phyloP scores from a whole-genome alignment of 2,329 filamentous ascomycete genomes.

The Aspergillus ruber region DNA sequence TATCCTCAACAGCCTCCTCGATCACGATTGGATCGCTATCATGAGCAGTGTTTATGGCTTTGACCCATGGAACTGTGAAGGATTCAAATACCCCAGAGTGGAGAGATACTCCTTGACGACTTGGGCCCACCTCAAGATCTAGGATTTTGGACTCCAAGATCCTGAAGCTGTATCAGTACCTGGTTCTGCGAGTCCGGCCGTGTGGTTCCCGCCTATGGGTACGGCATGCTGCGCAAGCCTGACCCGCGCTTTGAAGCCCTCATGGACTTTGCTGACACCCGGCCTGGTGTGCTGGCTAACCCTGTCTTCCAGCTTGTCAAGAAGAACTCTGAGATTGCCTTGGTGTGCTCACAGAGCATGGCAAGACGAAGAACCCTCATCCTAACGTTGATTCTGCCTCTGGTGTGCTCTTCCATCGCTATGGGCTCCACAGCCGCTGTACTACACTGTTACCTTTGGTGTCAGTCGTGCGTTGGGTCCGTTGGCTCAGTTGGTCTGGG shows the following conservation, averaged over 20 bases:
- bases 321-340: conserved; percentile 87
- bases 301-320: conserved; percentile 91
- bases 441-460: conserved; percentile 72
- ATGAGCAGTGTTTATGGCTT: not conserved
- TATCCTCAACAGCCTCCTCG: not conserved
- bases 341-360: conserved; percentile 86
- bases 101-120: not conserved
- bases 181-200: conserved; percentile 65
- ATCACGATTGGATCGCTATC: not conserved
- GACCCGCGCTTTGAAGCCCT: conserved; percentile 94
- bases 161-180: not conserved
- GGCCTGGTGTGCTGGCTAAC: conserved; percentile 77
- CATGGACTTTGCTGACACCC: conserved; percentile 86
- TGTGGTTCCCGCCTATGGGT: conserved; percentile 90
- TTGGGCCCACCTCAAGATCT: not conserved
- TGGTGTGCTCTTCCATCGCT: conserved; percentile 95
- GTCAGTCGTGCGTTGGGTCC: conserved; percentile 71
- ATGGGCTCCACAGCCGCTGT: conserved; percentile 96
- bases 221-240: conserved; percentile 92
- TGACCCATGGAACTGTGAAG: not conserved
- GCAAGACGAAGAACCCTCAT: conserved; percentile 97
- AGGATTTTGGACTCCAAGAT: not conserved
- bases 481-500: conserved; percentile 92
- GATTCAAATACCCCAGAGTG: not conserved
- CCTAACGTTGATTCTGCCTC: conserved; percentile 94